phyloP scores from a whole-genome alignment of 306 rosid genomes.

The Potentilla sterilis region DNA sequence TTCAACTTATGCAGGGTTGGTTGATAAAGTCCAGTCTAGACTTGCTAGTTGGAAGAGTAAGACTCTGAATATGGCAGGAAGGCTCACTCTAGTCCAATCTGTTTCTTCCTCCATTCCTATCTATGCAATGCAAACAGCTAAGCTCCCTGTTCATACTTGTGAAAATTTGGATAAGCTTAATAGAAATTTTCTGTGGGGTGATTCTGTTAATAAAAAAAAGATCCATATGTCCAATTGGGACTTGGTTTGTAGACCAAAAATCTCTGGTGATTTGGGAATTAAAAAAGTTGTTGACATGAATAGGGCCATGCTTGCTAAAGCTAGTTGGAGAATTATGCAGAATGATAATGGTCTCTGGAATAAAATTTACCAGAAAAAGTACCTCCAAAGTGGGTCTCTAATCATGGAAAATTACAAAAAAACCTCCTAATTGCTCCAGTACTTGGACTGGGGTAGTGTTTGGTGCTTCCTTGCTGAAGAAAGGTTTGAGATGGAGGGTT shows the following conservation, averaged over 20 bases:
- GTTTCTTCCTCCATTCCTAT: too few relatives aligned
- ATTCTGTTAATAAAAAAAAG: background rate
- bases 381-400: background rate
- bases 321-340: background rate
- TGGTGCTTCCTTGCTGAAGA: background rate
- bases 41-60: background rate
- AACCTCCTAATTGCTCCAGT: background rate
- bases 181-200: too few relatives aligned
- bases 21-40: background rate
- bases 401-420: background rate
- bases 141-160: too few relatives aligned
- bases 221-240: background rate
- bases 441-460: background rate
- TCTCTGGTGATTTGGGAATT: background rate
- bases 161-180: too few relatives aligned
- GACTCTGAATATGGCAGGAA: too few relatives aligned
- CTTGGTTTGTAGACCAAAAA: background rate
- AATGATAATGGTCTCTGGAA: background rate
- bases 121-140: too few relatives aligned
- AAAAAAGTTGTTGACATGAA: background rate
- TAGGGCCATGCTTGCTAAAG: background rate
- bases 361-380: background rate
- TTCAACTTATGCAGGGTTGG: background rate
- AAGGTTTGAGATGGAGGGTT: background rate
- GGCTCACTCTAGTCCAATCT: too few relatives aligned